Conservation (phyloP, 169 alveolate species). For the Cystoisospora suis region DNA sequence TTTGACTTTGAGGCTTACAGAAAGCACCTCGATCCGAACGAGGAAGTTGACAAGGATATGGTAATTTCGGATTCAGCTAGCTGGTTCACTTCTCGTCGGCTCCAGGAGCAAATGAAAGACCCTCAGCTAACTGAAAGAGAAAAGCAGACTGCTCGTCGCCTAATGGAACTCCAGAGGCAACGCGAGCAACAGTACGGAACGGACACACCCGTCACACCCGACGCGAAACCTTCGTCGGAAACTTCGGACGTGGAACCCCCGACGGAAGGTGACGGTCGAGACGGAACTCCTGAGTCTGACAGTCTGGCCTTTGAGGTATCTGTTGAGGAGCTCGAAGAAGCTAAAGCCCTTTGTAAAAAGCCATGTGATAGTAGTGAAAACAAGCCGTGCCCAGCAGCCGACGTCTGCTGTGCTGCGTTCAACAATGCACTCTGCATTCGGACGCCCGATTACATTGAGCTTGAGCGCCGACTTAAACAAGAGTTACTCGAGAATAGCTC, state of each 20-base stretch:
- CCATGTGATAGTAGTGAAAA: constrained; percentile 34
- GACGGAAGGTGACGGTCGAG: too few species aligned
- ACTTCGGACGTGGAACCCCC: neutral
- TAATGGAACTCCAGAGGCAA: constrained; percentile 9
- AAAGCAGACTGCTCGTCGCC: constrained; percentile 13
- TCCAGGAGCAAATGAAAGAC: constrained; percentile 15
- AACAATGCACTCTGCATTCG: constrained; percentile 58
- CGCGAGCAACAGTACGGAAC: neutral
- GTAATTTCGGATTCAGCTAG: neutral
- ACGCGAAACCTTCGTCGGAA: neutral
- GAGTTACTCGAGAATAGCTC: neutral
- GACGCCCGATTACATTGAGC: constrained; percentile 9
- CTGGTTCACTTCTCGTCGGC: constrained; percentile 23
- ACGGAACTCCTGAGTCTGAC: neutral
- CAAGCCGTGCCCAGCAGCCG: constrained; percentile 48
- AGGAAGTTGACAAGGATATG: neutral
- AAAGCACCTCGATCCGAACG: constrained; percentile 11
- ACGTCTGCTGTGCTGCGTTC: constrained; percentile 56
- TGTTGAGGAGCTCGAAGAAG: neutral
- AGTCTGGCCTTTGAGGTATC: neutral
- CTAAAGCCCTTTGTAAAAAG: constrained; percentile 55
- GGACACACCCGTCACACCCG: too few species aligned
- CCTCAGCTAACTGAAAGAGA: neutral
- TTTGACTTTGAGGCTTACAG: constrained; percentile 20
- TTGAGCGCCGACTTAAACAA: neutral